Evolutionary conservation across 305 asterid genomes (phyloP).

Genomic region (Rubia tinctorum): DNA sequence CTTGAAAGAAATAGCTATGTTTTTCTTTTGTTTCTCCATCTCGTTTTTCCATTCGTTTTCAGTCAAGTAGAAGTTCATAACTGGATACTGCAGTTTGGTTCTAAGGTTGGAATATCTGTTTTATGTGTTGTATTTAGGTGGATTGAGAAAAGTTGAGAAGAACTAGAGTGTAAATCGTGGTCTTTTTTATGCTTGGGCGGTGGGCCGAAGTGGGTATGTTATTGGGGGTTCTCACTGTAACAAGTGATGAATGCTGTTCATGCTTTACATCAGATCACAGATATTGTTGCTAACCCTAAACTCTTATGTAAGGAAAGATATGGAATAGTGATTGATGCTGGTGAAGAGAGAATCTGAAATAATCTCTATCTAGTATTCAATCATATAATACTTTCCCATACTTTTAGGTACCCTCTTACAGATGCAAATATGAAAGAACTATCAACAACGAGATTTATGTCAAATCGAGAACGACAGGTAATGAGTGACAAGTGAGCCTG

Average conservation of each 20-base stretch:
- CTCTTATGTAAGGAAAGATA: neutral
- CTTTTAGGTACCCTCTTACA: conserved; percentile 71
- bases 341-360: neutral
- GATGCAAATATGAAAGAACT: conserved; percentile 96
- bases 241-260: neutral
- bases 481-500: neutral
- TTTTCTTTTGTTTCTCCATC: too few relatives aligned
- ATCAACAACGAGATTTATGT: conserved; percentile 84
- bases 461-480: conserved; percentile 97
- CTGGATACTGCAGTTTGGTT: neutral
- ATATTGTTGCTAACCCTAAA: neutral
- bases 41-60: neutral
- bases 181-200: conserved; percentile 77
- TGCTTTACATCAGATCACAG: neutral
- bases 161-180: conserved; percentile 71
- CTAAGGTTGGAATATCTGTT: conserved; percentile 6
- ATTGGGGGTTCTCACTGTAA: neutral
- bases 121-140: conserved; percentile 43
- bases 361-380: conserved; percentile 10
- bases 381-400: too few relatives aligned
- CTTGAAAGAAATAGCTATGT: too few relatives aligned
- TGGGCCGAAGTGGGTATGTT: conserved; percentile 76
- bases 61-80: neutral
- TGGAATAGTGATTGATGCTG: neutral
- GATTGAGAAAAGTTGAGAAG: conserved; percentile 56